phyloP scores from a whole-genome alignment of 2,329 filamentous ascomycete genomes.

The Penicillium nordicum region DNA sequence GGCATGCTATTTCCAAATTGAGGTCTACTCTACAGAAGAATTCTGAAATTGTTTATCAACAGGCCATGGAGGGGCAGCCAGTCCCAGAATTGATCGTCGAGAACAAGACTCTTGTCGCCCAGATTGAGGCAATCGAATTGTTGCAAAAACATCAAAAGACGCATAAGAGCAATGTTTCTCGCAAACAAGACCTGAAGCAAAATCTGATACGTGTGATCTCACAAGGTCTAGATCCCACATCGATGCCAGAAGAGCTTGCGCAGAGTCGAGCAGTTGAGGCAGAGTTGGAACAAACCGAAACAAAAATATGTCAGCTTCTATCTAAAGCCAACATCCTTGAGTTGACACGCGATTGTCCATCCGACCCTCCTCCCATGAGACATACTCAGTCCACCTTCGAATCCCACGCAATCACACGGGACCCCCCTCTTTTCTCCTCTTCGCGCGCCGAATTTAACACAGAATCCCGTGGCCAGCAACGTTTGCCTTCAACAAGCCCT shows the following conservation, averaged over 20 bases:
- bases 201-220: slow-evolving; percentile 36
- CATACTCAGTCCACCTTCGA: neutral
- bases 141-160: slow-evolving; percentile 29
- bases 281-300: slow-evolving; percentile 35
- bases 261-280: slow-evolving; percentile 33
- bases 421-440: neutral
- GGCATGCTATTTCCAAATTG: slow-evolving; percentile 28
- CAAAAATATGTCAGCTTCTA: slow-evolving; percentile 35
- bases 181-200: slow-evolving; percentile 35
- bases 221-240: slow-evolving; percentile 32
- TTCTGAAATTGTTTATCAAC: slow-evolving; percentile 37
- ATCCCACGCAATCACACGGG: neutral
- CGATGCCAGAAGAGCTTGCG: slow-evolving; percentile 32
- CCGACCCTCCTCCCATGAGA: neutral
- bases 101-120: slow-evolving; percentile 35
- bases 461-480: slow-evolving; percentile 3
- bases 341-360: slow-evolving; percentile 4
- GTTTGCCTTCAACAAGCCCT: slow-evolving; percentile 1
- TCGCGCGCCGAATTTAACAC: neutral
- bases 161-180: slow-evolving; percentile 28
- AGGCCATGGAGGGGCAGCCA: slow-evolving; percentile 36
- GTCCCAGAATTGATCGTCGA: slow-evolving; percentile 34
- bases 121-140: slow-evolving; percentile 38
- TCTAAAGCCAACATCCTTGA: slow-evolving; percentile 29
- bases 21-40: slow-evolving; percentile 33